Evolutionary conservation across 2,329 filamentous ascomycete species (phyloP).

Genomic region (Zasmidium citrigriseum): DNA sequence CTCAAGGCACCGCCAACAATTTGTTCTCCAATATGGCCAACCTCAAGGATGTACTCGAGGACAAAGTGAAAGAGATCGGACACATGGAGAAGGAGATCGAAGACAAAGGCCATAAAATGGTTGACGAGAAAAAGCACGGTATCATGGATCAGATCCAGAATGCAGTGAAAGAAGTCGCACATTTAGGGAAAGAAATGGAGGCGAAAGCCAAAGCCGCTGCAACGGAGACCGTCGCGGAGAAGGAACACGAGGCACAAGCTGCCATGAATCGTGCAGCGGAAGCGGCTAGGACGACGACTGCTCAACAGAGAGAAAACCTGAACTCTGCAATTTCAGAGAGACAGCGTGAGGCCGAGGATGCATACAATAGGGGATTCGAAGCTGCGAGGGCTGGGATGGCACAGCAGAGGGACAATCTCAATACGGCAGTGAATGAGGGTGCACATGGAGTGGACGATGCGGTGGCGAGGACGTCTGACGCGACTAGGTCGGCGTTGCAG

Average conservation of each 20-base stretch:
- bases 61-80: conserved; percentile 21
- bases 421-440: background rate
- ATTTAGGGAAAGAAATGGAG: conserved; percentile 18
- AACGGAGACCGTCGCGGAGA: conserved; percentile 6
- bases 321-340: background rate
- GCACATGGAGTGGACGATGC: conserved; percentile 1
- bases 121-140: conserved; percentile 17
- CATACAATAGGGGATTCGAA: background rate
- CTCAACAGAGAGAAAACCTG: background rate
- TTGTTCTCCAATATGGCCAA: conserved; percentile 15
- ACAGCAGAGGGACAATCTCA: background rate
- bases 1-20: conserved; percentile 12
- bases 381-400: background rate
- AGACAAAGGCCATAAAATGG: conserved; percentile 14
- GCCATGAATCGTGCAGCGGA: background rate
- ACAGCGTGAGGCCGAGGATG: background rate
- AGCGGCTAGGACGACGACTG: background rate
- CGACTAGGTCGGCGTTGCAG: background rate
- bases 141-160: conserved; percentile 11
- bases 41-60: conserved; percentile 18
- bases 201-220: conserved; percentile 14
- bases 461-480: background rate
- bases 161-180: conserved; percentile 15
- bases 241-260: conserved; percentile 6
- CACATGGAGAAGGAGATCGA: conserved; percentile 25